Conservation (phyloP, 2,329 filamentous ascomycete genomes). For the Diaporthe sp. region DNA sequence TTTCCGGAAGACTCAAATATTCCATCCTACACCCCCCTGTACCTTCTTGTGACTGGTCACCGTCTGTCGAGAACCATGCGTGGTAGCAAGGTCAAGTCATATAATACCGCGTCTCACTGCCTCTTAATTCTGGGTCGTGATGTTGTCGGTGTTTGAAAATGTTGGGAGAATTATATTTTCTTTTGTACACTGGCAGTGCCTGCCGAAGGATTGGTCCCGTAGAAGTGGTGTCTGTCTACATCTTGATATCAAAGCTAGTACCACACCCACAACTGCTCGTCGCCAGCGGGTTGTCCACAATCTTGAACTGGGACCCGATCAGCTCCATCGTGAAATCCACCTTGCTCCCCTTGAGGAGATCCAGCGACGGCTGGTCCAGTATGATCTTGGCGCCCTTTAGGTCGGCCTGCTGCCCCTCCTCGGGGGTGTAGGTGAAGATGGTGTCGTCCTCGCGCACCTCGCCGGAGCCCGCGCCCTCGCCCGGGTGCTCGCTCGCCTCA, state of each 20-base stretch:
- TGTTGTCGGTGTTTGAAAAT: slow-evolving; percentile 23
- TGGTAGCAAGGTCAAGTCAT: slow-evolving; percentile 37
- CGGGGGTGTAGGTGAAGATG: slow-evolving; percentile 79
- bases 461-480: slow-evolving; percentile 51
- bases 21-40: slow-evolving; percentile 37
- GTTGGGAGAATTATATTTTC: slow-evolving; percentile 28
- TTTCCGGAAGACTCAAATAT: slow-evolving; percentile 39
- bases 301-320: slow-evolving; percentile 91
- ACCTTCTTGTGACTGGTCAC: slow-evolving; percentile 39
- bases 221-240: slow-evolving; percentile 53
- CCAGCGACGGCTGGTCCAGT: slow-evolving; percentile 88
- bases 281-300: slow-evolving; percentile 91
- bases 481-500: slow-evolving; percentile 37
- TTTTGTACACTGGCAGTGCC: not conserved
- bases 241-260: slow-evolving; percentile 95
- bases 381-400: slow-evolving; percentile 79
- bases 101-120: slow-evolving; percentile 33
- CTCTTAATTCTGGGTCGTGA: slow-evolving; percentile 26
- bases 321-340: slow-evolving; percentile 97
- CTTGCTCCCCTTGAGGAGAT: slow-evolving; percentile 92
- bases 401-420: slow-evolving; percentile 54
- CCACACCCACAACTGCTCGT: slow-evolving; percentile 97
- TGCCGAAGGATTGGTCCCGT: not conserved
- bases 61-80: slow-evolving; percentile 30
- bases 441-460: slow-evolving; percentile 82